phyloP scores from a whole-genome alignment of 768 basidiomycete genomes.

The Melanogaster broomeanus region DNA sequence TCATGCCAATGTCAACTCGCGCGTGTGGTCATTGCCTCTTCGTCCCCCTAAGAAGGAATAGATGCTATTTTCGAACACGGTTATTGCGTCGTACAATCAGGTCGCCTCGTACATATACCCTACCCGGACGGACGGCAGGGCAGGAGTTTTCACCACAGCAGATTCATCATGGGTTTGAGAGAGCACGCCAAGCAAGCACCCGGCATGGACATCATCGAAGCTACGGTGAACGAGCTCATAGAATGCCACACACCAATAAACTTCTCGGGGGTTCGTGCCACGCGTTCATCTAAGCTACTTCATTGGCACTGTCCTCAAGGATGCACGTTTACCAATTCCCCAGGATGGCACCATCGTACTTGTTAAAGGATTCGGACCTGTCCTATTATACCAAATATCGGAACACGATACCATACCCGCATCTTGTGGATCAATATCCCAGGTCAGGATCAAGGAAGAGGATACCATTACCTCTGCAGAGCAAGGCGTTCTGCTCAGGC shows the following conservation, averaged over 20 bases:
- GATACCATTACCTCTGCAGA: constrained; percentile 38
- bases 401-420: constrained; percentile 85
- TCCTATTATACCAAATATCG: constrained; percentile 91
- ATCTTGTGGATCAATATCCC: constrained; percentile 74
- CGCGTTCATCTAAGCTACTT: constrained; percentile 66
- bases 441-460: constrained; percentile 35
- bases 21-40: constrained; percentile 19
- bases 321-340: constrained; percentile 70
- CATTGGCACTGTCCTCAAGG: constrained; percentile 80
- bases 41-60: constrained; percentile 64
- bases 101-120: constrained; percentile 79
- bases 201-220: constrained; percentile 82
- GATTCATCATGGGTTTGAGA: constrained; percentile 81
- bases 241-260: constrained; percentile 52
- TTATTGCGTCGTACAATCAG: constrained; percentile 73
- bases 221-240: constrained; percentile 76
- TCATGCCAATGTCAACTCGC: constrained; percentile 28
- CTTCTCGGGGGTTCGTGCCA: constrained; percentile 71
- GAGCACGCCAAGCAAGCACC: constrained; percentile 57
- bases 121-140: constrained; percentile 79
- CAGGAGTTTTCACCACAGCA: constrained; percentile 91
- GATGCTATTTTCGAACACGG: constrained; percentile 83
- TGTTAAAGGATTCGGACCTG: constrained; percentile 80
- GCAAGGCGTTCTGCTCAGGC: constrained; percentile 27
- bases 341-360: constrained; percentile 85